Evolutionary conservation across 179 eudicot genomes (phyloP).

Genomic region (Spergularia azorica): DNA sequence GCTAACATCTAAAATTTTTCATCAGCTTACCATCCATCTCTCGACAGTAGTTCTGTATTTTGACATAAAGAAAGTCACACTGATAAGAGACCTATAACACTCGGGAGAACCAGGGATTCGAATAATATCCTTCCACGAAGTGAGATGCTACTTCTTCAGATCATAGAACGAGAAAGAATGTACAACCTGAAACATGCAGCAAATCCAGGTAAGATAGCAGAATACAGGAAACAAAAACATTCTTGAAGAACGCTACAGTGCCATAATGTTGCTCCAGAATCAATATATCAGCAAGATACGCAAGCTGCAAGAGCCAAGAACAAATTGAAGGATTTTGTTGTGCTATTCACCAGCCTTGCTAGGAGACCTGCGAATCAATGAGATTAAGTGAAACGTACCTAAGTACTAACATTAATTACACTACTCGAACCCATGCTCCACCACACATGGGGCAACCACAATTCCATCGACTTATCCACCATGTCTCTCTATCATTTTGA

Average conservation of each 20-base stretch:
- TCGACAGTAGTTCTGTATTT: no score
- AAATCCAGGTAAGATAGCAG: background rate
- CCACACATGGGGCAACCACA: slow-evolving; percentile 98
- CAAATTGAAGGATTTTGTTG: background rate
- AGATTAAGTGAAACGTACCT: background rate
- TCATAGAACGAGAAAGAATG: background rate
- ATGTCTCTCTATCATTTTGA: slow-evolving; percentile 71
- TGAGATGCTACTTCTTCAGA: background rate
- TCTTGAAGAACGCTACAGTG: background rate
- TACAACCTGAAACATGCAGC: background rate
- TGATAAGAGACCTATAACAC: no score
- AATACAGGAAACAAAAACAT: background rate
- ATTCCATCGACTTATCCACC: slow-evolving; percentile 98
- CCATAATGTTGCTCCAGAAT: no score
- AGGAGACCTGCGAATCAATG: background rate
- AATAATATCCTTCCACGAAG: no score
- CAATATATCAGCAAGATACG: no score
- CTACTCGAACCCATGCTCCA: slow-evolving; percentile 96
- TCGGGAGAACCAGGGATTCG: background rate
- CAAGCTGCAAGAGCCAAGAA: background rate
- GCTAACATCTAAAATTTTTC: no score
- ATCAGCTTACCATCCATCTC: no score
- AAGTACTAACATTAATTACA: slow-evolving; percentile 36
- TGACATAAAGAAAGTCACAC: no score
- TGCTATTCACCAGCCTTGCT: background rate